Conservation (phyloP, 495 filamentous ascomycete species). For the Daldinia loculata region DNA sequence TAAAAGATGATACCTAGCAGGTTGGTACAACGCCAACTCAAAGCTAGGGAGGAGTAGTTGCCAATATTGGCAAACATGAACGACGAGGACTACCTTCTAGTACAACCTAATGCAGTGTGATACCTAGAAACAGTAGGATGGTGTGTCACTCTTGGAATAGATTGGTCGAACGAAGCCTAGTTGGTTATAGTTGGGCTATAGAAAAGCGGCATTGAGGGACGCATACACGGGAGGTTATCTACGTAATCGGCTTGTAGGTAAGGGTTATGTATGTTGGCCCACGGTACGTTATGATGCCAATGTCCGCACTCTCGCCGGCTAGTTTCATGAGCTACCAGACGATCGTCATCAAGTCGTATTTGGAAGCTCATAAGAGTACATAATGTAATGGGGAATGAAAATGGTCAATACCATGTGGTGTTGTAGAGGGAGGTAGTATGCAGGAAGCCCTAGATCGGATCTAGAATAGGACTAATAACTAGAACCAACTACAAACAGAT, state of each 20-base stretch:
- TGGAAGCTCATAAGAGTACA: neutral
- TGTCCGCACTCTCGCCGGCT: neutral
- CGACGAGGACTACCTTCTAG: neutral
- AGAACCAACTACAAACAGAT: neutral
- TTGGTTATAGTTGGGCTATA: neutral
- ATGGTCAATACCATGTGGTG: neutral
- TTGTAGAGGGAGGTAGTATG: neutral
- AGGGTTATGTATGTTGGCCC: neutral
- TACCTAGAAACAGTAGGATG: slow-evolving; percentile 15
- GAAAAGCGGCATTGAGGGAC: neutral
- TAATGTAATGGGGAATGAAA: neutral
- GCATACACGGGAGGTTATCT: neutral
- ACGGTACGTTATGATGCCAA: neutral
- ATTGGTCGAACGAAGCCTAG: neutral
- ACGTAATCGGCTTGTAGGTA: neutral
- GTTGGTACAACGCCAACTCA: neutral
- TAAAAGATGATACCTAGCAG: neutral
- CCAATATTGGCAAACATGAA: slow-evolving; percentile 7
- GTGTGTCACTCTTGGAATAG: slow-evolving; percentile 3
- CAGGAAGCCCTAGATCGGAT: neutral
- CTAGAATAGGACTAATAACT: neutral
- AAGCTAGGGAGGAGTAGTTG: slow-evolving; percentile 10
- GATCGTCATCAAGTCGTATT: neutral
- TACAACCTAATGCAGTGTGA: slow-evolving; percentile 29
- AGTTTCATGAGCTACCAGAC: neutral